phyloP scores from a whole-genome alignment of 2,329 filamentous ascomycete genomes.

The Penicillium sp. region DNA sequence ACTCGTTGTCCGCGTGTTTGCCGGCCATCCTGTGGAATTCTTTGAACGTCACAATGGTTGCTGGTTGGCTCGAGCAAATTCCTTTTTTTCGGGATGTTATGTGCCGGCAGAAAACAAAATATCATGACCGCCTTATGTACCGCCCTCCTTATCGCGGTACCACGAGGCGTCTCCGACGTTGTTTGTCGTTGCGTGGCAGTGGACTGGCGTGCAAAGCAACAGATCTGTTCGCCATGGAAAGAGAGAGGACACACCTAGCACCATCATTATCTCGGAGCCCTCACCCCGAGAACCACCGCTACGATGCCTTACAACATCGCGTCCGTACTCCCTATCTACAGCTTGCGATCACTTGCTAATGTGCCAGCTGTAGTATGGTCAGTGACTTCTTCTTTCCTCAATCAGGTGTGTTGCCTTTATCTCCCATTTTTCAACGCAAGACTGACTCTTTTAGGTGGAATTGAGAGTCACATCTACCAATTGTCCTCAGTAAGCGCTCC shows the following conservation, averaged over 20 bases:
- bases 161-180: neutral
- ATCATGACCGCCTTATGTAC: neutral
- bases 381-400: conserved; percentile 99
- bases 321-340: conserved; percentile 45
- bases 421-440: neutral
- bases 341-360: conserved; percentile 28
- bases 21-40: conserved; percentile 45
- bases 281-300: conserved; percentile 24
- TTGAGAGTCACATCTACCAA: conserved; percentile 99
- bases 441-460: conserved; percentile 60
- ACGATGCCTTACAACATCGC: conserved; percentile 71
- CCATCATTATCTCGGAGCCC: conserved; percentile 12
- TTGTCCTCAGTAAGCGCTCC: conserved; percentile 66
- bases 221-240: conserved; percentile 25
- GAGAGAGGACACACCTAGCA: neutral
- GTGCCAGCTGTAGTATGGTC: conserved; percentile 68
- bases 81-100: conserved; percentile 20
- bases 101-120: conserved; percentile 24
- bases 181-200: neutral
- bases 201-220: conserved; percentile 4
- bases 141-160: conserved; percentile 11
- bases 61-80: conserved; percentile 10
- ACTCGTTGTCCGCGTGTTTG: conserved; percentile 50
- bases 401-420: conserved; percentile 58
- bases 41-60: conserved; percentile 12